Base-by-base conservation (phyloP, 352 stramenopile species). In the Phytophthora rubi region DNA sequence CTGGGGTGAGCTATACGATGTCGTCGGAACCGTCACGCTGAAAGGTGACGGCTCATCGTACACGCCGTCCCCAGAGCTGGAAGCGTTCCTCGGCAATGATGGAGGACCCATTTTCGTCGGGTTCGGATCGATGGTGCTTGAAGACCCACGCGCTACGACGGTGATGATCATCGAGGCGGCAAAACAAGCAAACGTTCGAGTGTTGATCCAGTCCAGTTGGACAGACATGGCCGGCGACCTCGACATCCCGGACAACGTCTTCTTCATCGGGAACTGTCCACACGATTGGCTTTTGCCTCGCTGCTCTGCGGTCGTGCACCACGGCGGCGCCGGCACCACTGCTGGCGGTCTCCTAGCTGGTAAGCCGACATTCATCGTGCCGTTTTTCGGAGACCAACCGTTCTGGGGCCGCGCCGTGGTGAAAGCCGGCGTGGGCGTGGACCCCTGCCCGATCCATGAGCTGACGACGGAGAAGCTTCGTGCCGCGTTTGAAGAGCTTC, bases 361-460 rank as follows among this genome's bases (percentile, higher is more conserved):
- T 0, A 93, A 98, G 44, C 94, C 95, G 4, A 98, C 92, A 4
- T 92, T 98, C 61, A 90, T 98, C n/a, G 94, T 94, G 69, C 94
- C 95, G 16, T 98, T 98, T 62, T 98, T 98, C 72, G 92, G 90
- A 18, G 95, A 98, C 68, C 95, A 98, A 76, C 88, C 82, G 48
- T 98, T 98, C 76, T 98, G 95, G 95, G 93, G 91, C 7, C 82
- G 89, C 23, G 92, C 94, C 1, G 88, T 97, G 0, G 79, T 89
- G 33, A 86, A 77, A 2, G 80, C 86, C 7, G 91, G 90, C 13
- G 91, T 97, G 3, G 94, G 94, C 16, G 88, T 93, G 4, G 79
- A 88, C 53, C 91, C 93, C 1, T 94, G 91, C 57, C 86, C 89
- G 21, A 90, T 98, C 48, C 65, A 52, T 8, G 70, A 92, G n/a